Conservation (phyloP, 2,329 filamentous ascomycete genomes). For the Atkinsonella hypoxylon region DNA sequence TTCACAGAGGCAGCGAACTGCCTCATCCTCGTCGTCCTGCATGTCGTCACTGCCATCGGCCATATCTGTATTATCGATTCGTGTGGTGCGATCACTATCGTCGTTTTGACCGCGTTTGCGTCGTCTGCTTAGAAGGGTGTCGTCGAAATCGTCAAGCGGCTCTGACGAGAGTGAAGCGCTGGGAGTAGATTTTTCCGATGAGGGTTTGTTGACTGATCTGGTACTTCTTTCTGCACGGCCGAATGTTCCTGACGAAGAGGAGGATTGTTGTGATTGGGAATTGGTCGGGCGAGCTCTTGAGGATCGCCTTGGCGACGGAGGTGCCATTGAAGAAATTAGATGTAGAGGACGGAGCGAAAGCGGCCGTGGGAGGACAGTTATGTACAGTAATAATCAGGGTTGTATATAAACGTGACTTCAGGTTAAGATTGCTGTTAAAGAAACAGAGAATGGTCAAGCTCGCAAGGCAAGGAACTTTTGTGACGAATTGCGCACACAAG, state of each 20-base stretch:
- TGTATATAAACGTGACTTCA: background rate
- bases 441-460: slow-evolving; percentile 12
- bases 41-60: slow-evolving; percentile 55
- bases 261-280: slow-evolving; percentile 64
- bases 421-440: background rate
- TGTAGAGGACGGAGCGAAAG: slow-evolving; percentile 16
- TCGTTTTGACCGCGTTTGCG: slow-evolving; percentile 65
- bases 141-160: slow-evolving; percentile 54
- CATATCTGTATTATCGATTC: slow-evolving; percentile 36
- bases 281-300: slow-evolving; percentile 78
- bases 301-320: slow-evolving; percentile 68
- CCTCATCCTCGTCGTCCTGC: slow-evolving; percentile 74
- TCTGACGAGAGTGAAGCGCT: slow-evolving; percentile 62
- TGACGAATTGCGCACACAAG: slow-evolving; percentile 6
- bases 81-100: slow-evolving; percentile 35
- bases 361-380: background rate
- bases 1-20: slow-evolving; percentile 90
- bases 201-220: slow-evolving; percentile 58
- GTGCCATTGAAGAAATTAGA: slow-evolving; percentile 42
- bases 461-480: slow-evolving; percentile 9
- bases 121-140: slow-evolving; percentile 62
- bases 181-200: slow-evolving; percentile 65
- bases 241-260: slow-evolving; percentile 68
- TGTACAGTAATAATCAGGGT: background rate
- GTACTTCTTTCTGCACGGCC: slow-evolving; percentile 64